Evolutionary conservation across 306 rosid species (phyloP).

Genomic region (Medicago truncatula): MtrunA17r5.0-ANR NC_053043.1:41058501-41059000

Average conservation of each 20-base stretch:
- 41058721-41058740: constrained; percentile 65
- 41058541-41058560: constrained; percentile 32
- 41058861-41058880: constrained; percentile 40
- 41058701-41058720: constrained; percentile 61
- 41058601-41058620: constrained; percentile 28
- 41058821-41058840: constrained; percentile 29
- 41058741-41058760: constrained; percentile 63
- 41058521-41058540: constrained; percentile 40
- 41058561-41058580: constrained; percentile 18
- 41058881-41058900: constrained; percentile 35
- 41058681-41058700: constrained; percentile 60
- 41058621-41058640: constrained; percentile 38
- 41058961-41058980: not conserved
- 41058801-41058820: not conserved
- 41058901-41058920: constrained; percentile 33
- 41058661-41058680: constrained; percentile 54
- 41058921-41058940: constrained; percentile 41
- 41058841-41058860: constrained; percentile 43
- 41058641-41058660: constrained; percentile 52
- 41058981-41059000: not conserved
- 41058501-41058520: constrained; percentile 26
- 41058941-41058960: constrained; percentile 34
- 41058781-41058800: constrained; percentile 33
- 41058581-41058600: constrained; percentile 37
- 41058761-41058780: constrained; percentile 44